These are phyloP conservation scores for Aspergillus haitiensis DNA, from an alignment of 495 filamentous ascomycete genomes.

Conservation along the genomic window DNA sequence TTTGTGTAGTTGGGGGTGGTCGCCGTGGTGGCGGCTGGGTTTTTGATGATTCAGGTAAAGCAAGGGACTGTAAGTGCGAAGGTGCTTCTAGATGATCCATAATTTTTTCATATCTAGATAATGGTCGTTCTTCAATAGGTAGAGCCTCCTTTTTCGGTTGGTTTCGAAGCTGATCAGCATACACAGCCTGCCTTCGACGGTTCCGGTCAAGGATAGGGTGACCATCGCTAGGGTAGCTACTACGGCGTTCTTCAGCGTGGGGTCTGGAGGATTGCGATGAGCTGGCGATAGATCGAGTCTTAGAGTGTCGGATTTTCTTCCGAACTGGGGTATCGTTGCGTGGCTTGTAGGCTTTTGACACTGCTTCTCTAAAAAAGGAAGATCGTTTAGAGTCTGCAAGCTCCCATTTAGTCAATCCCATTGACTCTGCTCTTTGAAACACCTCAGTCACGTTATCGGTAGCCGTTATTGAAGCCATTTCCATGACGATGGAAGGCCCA, in stretches of 20 bases:
- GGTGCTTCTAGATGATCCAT: slow-evolving; percentile 35
- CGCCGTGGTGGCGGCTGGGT: slow-evolving; percentile 1
- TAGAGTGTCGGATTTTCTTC: slow-evolving; percentile 6
- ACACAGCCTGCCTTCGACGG: slow-evolving; percentile 39
- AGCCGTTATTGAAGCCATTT: slow-evolving; percentile 49
- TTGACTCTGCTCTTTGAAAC: slow-evolving; percentile 53
- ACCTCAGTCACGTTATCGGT: slow-evolving; percentile 45
- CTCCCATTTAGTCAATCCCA: slow-evolving; percentile 60
- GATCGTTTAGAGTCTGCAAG: slow-evolving; percentile 50
- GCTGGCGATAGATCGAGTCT: slow-evolving; percentile 17
- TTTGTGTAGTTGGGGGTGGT: neutral
- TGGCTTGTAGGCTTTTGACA: slow-evolving; percentile 59
- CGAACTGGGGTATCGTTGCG: slow-evolving; percentile 33
- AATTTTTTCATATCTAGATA: slow-evolving; percentile 45
- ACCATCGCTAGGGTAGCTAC: slow-evolving; percentile 7
- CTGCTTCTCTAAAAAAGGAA: slow-evolving; percentile 64
- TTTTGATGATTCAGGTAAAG: slow-evolving; percentile 2
- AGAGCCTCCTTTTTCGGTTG: slow-evolving; percentile 30
- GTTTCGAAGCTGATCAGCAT: slow-evolving; percentile 44
- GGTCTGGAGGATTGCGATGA: slow-evolving; percentile 15
- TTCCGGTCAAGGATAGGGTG: slow-evolving; percentile 17
- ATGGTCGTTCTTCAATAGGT: slow-evolving; percentile 47
- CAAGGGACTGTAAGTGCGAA: slow-evolving; percentile 20
- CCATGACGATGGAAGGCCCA: slow-evolving; percentile 57
- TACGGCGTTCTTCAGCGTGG: slow-evolving; percentile 8